Percentiles rank a stretch among this genome's conserved stretches.
These are phyloP conservation scores for Oryza glaberrima DNA, from an alignment of 176 grass and related monocot species.

Conservation along the genomic window DNA sequence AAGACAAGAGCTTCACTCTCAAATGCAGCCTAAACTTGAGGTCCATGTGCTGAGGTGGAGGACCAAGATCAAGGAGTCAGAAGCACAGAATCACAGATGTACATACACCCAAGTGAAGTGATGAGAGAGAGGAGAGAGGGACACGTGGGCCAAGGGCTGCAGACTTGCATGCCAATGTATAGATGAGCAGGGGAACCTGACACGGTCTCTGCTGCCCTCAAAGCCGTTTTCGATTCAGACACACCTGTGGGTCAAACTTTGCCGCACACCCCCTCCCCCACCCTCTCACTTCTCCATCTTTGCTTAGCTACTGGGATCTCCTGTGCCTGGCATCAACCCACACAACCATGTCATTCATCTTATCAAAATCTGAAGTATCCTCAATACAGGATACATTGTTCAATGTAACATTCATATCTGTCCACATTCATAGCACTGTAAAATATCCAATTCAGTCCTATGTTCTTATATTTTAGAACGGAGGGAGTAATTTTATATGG, in stretches of 20 bases:
- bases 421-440: no score
- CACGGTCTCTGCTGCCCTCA: conserved; percentile 28
- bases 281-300: not conserved
- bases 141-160: conserved; percentile 11
- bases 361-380: no score
- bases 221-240: conserved; percentile 43
- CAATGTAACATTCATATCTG: not conserved
- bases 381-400: not conserved
- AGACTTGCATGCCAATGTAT: not conserved
- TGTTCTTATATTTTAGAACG: no score
- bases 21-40: not conserved
- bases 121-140: not conserved
- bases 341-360: not conserved
- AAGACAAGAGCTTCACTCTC: not conserved
- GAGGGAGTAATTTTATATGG: not conserved
- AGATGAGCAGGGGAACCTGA: conserved; percentile 45
- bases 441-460: no score
- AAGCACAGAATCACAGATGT: conserved; percentile 42
- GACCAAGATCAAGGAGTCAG: not conserved
- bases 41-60: not conserved
- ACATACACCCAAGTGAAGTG: not conserved
- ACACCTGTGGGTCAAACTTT: conserved; percentile 57
- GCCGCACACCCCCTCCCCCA: not conserved
- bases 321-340: not conserved
- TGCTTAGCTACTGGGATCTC: not conserved